Conservation (phyloP, 2,329 filamentous ascomycete genomes). For the Ascochyta rabiei region DNA sequence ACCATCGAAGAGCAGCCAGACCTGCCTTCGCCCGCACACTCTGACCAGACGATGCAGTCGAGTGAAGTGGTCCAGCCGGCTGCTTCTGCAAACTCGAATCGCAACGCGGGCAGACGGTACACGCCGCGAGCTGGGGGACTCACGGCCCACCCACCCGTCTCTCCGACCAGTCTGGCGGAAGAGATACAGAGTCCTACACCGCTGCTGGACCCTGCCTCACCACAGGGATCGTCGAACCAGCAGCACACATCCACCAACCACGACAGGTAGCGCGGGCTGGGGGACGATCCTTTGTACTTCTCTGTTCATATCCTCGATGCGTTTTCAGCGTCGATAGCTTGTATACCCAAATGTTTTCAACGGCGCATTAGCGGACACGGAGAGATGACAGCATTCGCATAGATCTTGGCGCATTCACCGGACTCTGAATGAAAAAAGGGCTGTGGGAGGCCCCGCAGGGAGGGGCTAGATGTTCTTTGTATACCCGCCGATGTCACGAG, state of each 20-base stretch:
- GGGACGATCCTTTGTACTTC: conserved; percentile 18
- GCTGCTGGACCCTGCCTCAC: conserved; percentile 8
- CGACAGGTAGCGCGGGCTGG: conserved; percentile 31
- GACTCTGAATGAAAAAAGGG: conserved; percentile 25
- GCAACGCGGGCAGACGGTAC: conserved; percentile 33
- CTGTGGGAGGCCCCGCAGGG: conserved; percentile 6
- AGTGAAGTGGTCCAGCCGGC: conserved; percentile 19
- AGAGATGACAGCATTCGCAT: conserved; percentile 34
- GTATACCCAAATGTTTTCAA: conserved; percentile 31
- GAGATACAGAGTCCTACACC: conserved; percentile 12
- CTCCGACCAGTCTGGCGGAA: conserved; percentile 10
- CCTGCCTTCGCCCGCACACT: conserved; percentile 19
- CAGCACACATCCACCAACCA: conserved; percentile 25
- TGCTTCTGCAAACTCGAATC: conserved; percentile 21
- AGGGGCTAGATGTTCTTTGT: conserved; percentile 23
- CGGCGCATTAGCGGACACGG: conserved; percentile 28
- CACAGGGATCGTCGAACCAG: not conserved
- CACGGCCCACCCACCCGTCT: conserved; percentile 9
- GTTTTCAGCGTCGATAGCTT: conserved; percentile 23
- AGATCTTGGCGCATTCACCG: conserved; percentile 28
- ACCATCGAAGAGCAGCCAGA: conserved; percentile 24
- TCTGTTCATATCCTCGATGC: conserved; percentile 30
- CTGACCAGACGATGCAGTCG: conserved; percentile 14
- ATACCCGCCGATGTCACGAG: conserved; percentile 38
- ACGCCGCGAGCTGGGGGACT: conserved; percentile 26